Base-by-base conservation (phyloP, 2,329 filamentous ascomycete species). In the Neopestalotiopsis sp. region DNA sequence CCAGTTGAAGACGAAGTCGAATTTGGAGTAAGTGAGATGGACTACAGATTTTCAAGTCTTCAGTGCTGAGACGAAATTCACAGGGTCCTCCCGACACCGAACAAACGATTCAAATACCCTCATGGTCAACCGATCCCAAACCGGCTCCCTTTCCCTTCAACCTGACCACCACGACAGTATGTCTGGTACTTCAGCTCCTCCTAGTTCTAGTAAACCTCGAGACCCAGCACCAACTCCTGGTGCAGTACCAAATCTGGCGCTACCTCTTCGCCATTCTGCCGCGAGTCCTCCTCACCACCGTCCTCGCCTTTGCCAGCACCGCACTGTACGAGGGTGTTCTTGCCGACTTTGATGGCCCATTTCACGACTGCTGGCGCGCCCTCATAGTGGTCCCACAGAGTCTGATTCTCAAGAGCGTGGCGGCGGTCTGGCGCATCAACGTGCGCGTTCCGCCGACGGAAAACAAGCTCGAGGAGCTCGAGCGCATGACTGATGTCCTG, bases 141-240 rank as follows among this genome's bases (percentile, higher is more conserved):
- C n/a, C 24, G 4, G 12, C 28, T 13, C 63, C 49, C 12, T 57
- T 32, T 17, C 63, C 30, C 28, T 66, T 66, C 28, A 66, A 30
- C 63, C 17, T 66, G 7, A 30, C 17, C 12, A 34, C 49, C 3
- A 57, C 42, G 7, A n/a, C 28, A 5, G 45, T 57, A 1, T 66
- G 49, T 13, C 14, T 45, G 24, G 24, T 66, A 24, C 4, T 14
- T 1, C 42, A 49, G 10, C 28, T 56, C 17, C 49, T 58, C 42
- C 28, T 66, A n/a, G 14, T 66, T 2, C 17, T 66, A 13, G 45
- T 5, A 1, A 66, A 66, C 49, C 42, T 66, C 20, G 63, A 66
- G 32, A 24, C 32, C 4, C 45, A 66, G 30, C 40, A 56, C 49
- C 63, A 34, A 24, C 24, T 42, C 17, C 17, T 38, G 7, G 14